These are phyloP conservation scores for Alternaria brassicae DNA, from an alignment of 2,329 filamentous ascomycete species.

Conservation along the genomic window DNA sequence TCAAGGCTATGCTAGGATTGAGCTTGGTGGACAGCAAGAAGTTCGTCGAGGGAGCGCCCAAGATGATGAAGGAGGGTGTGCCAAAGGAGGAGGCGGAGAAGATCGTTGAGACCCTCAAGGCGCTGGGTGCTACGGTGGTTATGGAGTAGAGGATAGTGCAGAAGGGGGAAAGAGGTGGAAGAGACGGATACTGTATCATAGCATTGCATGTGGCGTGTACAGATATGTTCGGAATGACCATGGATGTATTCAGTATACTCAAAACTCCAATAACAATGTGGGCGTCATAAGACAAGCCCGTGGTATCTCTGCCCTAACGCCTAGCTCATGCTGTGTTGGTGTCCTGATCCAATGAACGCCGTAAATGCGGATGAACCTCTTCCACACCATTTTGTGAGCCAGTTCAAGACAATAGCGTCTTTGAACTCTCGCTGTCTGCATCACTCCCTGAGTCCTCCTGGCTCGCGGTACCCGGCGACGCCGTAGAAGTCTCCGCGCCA, in stretches of 20 bases:
- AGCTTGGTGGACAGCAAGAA: slow-evolving; percentile 99
- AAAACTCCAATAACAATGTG: slow-evolving; percentile 24
- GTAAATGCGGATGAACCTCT: slow-evolving; percentile 4
- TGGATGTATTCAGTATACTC: slow-evolving; percentile 40
- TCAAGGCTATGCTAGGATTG: slow-evolving; percentile 94
- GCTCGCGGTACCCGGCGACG: background rate
- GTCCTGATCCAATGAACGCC: slow-evolving; percentile 5
- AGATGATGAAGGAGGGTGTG: slow-evolving; percentile 98
- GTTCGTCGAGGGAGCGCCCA: slow-evolving; percentile 97
- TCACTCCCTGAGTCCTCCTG: background rate
- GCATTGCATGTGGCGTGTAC: slow-evolving; percentile 47
- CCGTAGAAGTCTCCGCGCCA: background rate
- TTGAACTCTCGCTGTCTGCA: background rate
- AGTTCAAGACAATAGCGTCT: background rate
- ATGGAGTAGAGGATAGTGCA: slow-evolving; percentile 74
- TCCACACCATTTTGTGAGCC: background rate
- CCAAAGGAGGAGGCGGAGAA: slow-evolving; percentile 99
- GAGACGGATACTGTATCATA: slow-evolving; percentile 43
- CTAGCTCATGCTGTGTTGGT: slow-evolving; percentile 26
- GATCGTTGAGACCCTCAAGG: slow-evolving; percentile 95
- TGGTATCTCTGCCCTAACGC: slow-evolving; percentile 47
- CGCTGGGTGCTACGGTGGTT: slow-evolving; percentile 81
- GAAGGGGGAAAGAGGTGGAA: slow-evolving; percentile 4
- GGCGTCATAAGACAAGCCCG: slow-evolving; percentile 18
- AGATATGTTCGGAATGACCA: slow-evolving; percentile 47